Base-by-base conservation (phyloP, 2,329 filamentous ascomycete genomes). In the Madurella fahalii region DNA sequence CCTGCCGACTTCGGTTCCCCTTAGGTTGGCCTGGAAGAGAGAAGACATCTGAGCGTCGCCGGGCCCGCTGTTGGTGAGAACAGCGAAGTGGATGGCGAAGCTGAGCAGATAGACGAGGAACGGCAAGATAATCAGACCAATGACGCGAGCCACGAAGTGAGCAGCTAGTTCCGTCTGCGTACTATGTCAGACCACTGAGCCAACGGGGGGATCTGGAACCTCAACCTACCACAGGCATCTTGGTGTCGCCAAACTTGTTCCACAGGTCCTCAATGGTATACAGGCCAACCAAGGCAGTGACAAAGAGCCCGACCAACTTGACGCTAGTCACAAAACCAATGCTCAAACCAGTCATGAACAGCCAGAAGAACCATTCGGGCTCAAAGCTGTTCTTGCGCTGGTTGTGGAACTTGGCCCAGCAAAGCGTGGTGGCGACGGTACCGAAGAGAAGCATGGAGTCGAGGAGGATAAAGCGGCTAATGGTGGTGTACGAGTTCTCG, bases 31-130 rank as follows among this genome's bases (percentile, higher is more conserved):
- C 72, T 99, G 94, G 82, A 99, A 99, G 48, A 99, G 83, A 25
- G 94, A 99, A 76, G 92, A 96, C 94, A 99, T 99, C 74, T 99
- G 94, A n/a, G 94, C 94, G 76, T 99, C 94, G 52, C 94, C 94
- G 8, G 95, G 94, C 17, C 94, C 94, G 65, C 87, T 93, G 74
- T 90, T 93, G 72, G 95, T 90, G 55, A 99, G 82, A 59, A 99
- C 90, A 59, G 90, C 80, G 72, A 99, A 99, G 74, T 99, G 94
- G 51, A 96, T 74, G 64, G 89, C 95, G 72, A 99, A 99, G 42
- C 91, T 95, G 69, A 96, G 86, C 74, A 96, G 86, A 77, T 99
- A 99, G 65, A 99, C 90, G 55, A 93, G 76, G 67, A 95, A 78
- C 7, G 94, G 94, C 48, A 99, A 81, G 58, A 96, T 69, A 59